A percentile compares a stretch with the other conserved stretches of the same genome.
phyloP scores from a whole-genome alignment of 1,284 basidiomycete genomes.

The Ustanciosporium gigantosporum region DNA sequence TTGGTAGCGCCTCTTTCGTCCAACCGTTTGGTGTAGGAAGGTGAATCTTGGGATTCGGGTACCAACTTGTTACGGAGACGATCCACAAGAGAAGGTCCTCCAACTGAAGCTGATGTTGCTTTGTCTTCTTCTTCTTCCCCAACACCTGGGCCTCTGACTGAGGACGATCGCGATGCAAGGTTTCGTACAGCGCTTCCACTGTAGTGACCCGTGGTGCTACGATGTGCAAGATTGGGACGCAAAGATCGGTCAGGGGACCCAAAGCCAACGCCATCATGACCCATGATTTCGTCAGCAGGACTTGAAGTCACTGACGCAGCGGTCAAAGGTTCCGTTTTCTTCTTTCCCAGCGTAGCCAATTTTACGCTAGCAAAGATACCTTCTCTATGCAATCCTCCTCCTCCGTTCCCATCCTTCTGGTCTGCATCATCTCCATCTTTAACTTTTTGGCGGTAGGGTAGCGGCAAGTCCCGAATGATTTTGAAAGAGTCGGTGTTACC shows the following conservation, averaged over 20 bases:
- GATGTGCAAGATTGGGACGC: no score
- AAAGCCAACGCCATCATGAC: not conserved
- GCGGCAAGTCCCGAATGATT: slow-evolving; percentile 46
- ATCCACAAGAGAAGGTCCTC: slow-evolving; percentile 12
- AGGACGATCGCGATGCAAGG: not conserved
- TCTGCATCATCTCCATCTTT: not conserved
- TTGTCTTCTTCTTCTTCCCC: not conserved
- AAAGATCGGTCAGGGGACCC: no score
- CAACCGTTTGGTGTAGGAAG: slow-evolving; percentile 7
- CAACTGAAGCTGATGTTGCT: not conserved
- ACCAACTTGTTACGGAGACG: slow-evolving; percentile 20
- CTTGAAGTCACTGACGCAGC: not conserved
- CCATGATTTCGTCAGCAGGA: not conserved
- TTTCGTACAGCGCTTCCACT: not conserved
- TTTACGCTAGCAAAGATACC: slow-evolving; percentile 22
- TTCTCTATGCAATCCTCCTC: slow-evolving; percentile 1
- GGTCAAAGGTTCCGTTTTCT: slow-evolving; percentile 3
- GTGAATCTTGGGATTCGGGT: slow-evolving; percentile 5
- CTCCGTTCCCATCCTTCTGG: slow-evolving; percentile 1
- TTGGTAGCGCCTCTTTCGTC: slow-evolving; percentile 29
- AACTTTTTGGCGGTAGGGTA: slow-evolving; percentile 39
- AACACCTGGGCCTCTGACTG: not conserved
- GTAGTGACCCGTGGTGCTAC: not conserved
- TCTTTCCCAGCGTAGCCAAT: slow-evolving; percentile 4
- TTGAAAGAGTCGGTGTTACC: slow-evolving; percentile 54